Evolutionary conservation across 345 rosid species (phyloP), one percentile per base, ranked within the genome.

Genomic region (Erodium maritimum): DNA sequence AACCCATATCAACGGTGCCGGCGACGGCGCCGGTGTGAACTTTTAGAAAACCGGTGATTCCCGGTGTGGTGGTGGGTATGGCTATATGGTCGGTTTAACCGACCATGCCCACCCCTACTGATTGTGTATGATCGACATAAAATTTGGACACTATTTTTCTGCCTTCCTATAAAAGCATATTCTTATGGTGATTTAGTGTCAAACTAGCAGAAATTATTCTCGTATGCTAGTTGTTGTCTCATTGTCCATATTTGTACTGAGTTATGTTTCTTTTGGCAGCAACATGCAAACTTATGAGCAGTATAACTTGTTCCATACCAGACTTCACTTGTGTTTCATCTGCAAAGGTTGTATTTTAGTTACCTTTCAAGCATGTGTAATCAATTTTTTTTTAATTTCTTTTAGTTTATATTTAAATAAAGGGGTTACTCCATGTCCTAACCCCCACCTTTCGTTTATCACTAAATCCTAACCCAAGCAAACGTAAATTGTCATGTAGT

Each of bases 261-360:
- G 55, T 42, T 51, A 22, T 21, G 10, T 16, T 55, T 54, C 17
- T 55, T 63, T 69, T 54, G 63, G 76, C 96, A 93, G 99, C 77
- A 69, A 77, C 80, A 9, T 83, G 95, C 94, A 85, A 78, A 73
- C 87, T 83, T 56, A 86, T 93, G 95, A 87, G 84, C 78, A 66
- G 69, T 21, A 68, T 89, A 56, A 73, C 80, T 17, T 89, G 94
- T 67, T 79, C 96, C 14, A 79, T 93, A 71, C 99, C 99, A 2
- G 94, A 85, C 63, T 93, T 93, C 69, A 86, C 99, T 3, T 89
- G 96, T 51, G 71, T 89, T 65, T 77, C 96, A 46, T 63, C 99
- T 69, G 87, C 95, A 20, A 89, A 93, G 98, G 98, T 91, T 61
- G 58, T 70, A 71, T 52, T 68, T 58, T 33, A 34, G 50, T 69